phyloP scores from a whole-genome alignment of 2,329 filamentous ascomycete genomes.

The Colletotrichum agaves region DNA sequence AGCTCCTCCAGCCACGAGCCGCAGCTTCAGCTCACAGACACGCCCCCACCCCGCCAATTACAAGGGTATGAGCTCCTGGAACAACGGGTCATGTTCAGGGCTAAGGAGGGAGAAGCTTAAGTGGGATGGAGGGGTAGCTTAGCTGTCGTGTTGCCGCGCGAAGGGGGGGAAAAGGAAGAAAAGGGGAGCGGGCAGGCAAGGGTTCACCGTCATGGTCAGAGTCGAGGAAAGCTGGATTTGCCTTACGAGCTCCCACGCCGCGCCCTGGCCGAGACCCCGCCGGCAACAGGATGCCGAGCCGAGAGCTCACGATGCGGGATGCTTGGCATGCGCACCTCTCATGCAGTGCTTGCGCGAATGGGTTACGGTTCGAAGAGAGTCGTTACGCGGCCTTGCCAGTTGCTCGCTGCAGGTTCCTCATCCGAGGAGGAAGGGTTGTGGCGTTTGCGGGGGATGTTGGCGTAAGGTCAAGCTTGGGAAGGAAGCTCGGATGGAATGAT shows the following conservation, averaged over 20 bases:
- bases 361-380: not conserved
- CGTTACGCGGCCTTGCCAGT: constrained; percentile 31
- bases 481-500: not conserved
- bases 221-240: too few species aligned
- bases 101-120: constrained; percentile 11
- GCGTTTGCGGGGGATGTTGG: not conserved
- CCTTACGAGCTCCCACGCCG: too few species aligned
- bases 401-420: not conserved
- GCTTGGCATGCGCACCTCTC: constrained; percentile 26
- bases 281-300: constrained; percentile 36
- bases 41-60: not conserved
- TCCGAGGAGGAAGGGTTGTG: not conserved
- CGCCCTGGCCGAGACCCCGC: constrained; percentile 4
- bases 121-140: constrained; percentile 34
- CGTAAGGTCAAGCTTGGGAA: not conserved
- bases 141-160: not conserved
- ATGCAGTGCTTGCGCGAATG: constrained; percentile 27
- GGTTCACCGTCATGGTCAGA: too few species aligned
- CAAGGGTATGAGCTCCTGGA: constrained; percentile 17
- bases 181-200: not conserved
- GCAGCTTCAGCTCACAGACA: not conserved
- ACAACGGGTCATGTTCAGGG: not conserved
- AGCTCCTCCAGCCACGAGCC: constrained; percentile 14
- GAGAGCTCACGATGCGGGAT: constrained; percentile 26
- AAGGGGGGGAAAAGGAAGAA: not conserved